phyloP scores from a whole-genome alignment of 2,329 filamentous ascomycete species.

The Fusarium dimerum region DNA sequence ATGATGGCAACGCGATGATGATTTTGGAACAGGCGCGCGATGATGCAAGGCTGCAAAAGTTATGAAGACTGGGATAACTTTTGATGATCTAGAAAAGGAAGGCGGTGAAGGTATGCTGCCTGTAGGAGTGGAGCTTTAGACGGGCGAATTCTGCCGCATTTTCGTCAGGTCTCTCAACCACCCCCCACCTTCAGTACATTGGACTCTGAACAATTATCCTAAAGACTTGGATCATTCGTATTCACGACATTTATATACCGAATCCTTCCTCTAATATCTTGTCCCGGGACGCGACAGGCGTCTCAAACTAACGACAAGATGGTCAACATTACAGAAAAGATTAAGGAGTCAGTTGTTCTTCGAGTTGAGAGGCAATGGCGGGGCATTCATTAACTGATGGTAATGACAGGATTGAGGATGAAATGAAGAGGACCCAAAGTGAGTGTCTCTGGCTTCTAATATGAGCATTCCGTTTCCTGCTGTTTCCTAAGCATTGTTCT shows the following conservation, averaged over 20 bases:
- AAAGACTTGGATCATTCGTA: neutral
- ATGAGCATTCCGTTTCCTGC: neutral
- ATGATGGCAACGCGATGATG: slow-evolving; percentile 25
- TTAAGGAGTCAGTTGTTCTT: slow-evolving; percentile 79
- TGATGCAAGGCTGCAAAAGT: slow-evolving; percentile 31
- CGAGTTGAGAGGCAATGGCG: neutral
- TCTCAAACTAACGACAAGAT: slow-evolving; percentile 55
- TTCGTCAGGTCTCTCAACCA: slow-evolving; percentile 28
- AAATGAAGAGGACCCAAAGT: slow-evolving; percentile 99
- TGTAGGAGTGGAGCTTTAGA: slow-evolving; percentile 17
- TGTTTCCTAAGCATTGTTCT: neutral
- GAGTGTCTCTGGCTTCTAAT: slow-evolving; percentile 38
- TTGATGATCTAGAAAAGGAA: slow-evolving; percentile 21
- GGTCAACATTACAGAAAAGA: slow-evolving; percentile 99
- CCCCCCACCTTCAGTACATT: slow-evolving; percentile 30
- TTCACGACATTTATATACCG: neutral
- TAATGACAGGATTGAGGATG: slow-evolving; percentile 87
- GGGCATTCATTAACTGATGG: slow-evolving; percentile 24
- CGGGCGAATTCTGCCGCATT: slow-evolving; percentile 26
- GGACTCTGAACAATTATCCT: slow-evolving; percentile 14
- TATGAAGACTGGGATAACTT: slow-evolving; percentile 15
- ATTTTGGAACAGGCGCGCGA: slow-evolving; percentile 17
- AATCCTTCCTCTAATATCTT: slow-evolving; percentile 7
- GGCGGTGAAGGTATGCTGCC: slow-evolving; percentile 29
- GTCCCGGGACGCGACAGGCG: slow-evolving; percentile 22